phyloP scores from a whole-genome alignment of 2,329 filamentous ascomycete species.

The Alternaria infectoria region DNA sequence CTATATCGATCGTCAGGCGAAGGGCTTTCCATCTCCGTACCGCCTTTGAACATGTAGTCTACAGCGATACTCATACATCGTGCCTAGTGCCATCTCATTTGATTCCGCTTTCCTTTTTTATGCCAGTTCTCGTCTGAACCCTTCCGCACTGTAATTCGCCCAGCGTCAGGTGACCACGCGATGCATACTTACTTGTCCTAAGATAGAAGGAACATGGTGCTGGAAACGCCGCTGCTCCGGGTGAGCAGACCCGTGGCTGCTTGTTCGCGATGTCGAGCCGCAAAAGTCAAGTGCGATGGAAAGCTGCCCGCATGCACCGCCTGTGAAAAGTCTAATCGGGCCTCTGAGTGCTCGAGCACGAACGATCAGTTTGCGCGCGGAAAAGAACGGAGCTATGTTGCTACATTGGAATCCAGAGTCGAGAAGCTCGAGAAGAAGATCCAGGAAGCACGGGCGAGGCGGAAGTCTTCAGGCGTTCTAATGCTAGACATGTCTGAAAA shows the following conservation, averaged over 20 bases:
- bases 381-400: conserved; percentile 96
- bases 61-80: not conserved
- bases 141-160: not conserved
- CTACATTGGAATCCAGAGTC: conserved; percentile 88
- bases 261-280: conserved; percentile 81
- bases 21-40: conserved; percentile 4
- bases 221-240: conserved; percentile 66
- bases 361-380: conserved; percentile 96
- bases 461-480: conserved; percentile 74
- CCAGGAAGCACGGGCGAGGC: conserved; percentile 66
- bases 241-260: conserved; percentile 81
- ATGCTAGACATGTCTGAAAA: conserved; percentile 65
- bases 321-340: conserved; percentile 88
- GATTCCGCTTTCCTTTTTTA: not conserved
- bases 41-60: conserved; percentile 1
- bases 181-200: conserved; percentile 10
- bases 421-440: conserved; percentile 86
- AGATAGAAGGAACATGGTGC: conserved; percentile 49
- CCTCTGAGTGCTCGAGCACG: conserved; percentile 86
- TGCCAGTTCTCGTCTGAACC: not conserved
- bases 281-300: conserved; percentile 98
- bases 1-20: conserved; percentile 1
- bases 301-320: conserved; percentile 94
- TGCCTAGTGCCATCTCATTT: not conserved
- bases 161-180: not conserved